A percentile compares a stretch with the other conserved stretches of the same genome.
Conservation (phyloP, 2,329 filamentous ascomycete species). For the Teratosphaeria epicoccoides region DNA sequence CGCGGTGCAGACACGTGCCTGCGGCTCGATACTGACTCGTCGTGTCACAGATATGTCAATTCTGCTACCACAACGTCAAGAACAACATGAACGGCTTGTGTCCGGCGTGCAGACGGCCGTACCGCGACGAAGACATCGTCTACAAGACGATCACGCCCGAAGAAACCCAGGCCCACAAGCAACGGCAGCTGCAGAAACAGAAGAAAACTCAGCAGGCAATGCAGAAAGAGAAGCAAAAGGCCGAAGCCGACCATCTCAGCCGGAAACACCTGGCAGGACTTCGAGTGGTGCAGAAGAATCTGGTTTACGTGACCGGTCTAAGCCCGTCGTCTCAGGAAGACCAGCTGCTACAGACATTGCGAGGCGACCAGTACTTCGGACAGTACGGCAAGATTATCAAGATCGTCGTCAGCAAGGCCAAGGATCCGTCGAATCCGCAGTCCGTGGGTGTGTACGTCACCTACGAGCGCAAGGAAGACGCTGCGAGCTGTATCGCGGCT, state of each 20-base stretch:
- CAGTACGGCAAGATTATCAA: slow-evolving; percentile 98
- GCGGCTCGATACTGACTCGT: background rate
- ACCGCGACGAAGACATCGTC: slow-evolving; percentile 94
- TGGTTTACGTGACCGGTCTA: slow-evolving; percentile 93
- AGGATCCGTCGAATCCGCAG: slow-evolving; percentile 62
- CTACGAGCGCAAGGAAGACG: slow-evolving; percentile 84
- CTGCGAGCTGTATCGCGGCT: slow-evolving; percentile 75
- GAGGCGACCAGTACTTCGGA: slow-evolving; percentile 88
- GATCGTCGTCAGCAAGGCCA: slow-evolving; percentile 95
- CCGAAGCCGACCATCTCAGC: slow-evolving; percentile 89
- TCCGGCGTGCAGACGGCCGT: slow-evolving; percentile 89
- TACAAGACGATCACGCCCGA: slow-evolving; percentile 92
- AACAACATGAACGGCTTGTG: slow-evolving; percentile 96
- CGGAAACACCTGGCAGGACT: slow-evolving; percentile 94
- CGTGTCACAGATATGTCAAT: slow-evolving; percentile 82
- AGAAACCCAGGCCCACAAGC: slow-evolving; percentile 68
- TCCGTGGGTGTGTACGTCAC: slow-evolving; percentile 98
- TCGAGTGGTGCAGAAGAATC: slow-evolving; percentile 93
- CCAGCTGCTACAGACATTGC: slow-evolving; percentile 77
- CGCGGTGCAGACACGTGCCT: background rate
- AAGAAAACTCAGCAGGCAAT: slow-evolving; percentile 83
- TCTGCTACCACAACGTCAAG: slow-evolving; percentile 99
- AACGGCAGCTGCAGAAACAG: slow-evolving; percentile 68
- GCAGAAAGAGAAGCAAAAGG: slow-evolving; percentile 92
- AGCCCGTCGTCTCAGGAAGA: slow-evolving; percentile 88